Percentiles rank a stretch among this genome's conserved stretches.
These are phyloP conservation scores for Usnea hakonensis DNA, from an alignment of 495 filamentous ascomycete species.

Conservation along the genomic window DNA sequence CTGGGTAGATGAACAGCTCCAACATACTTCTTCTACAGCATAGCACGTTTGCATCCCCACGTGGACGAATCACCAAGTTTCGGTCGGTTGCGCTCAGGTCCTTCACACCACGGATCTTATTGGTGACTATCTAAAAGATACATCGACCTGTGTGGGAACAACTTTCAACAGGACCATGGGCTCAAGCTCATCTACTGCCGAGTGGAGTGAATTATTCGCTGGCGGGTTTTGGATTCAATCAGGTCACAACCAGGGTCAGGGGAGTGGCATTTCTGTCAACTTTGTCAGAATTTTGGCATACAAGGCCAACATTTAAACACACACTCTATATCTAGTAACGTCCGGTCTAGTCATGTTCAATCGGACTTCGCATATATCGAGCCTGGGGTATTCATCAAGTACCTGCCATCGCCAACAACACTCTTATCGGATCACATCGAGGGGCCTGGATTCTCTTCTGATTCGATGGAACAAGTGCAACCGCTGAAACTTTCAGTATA, in stretches of 20 bases:
- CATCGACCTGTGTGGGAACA: not conserved
- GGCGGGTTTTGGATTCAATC: not conserved
- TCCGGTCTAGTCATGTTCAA: not conserved
- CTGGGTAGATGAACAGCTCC: too few species aligned
- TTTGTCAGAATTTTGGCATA: slow-evolving; percentile 13
- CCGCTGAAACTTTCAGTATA: too few species aligned
- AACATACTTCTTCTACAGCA: too few species aligned
- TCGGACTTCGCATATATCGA: slow-evolving; percentile 13
- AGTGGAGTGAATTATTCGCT: not conserved
- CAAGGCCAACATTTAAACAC: slow-evolving; percentile 10
- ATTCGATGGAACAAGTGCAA: too few species aligned
- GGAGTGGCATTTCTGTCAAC: not conserved
- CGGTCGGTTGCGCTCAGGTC: not conserved
- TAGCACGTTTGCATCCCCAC: too few species aligned
- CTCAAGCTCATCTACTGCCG: not conserved
- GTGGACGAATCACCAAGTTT: too few species aligned
- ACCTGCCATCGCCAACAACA: too few species aligned
- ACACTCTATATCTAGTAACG: too few species aligned
- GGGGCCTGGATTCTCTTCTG: too few species aligned
- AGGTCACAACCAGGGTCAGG: not conserved
- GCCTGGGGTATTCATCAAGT: slow-evolving; percentile 12
- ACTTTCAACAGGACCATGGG: slow-evolving; percentile 12
- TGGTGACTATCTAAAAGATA: slow-evolving; percentile 7
- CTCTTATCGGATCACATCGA: too few species aligned
- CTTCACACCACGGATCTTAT: slow-evolving; percentile 7